These are phyloP conservation scores for Torulaspora gathmanii DNA, from an alignment of 805 yeast genomes.

Conservation along the genomic window DNA sequence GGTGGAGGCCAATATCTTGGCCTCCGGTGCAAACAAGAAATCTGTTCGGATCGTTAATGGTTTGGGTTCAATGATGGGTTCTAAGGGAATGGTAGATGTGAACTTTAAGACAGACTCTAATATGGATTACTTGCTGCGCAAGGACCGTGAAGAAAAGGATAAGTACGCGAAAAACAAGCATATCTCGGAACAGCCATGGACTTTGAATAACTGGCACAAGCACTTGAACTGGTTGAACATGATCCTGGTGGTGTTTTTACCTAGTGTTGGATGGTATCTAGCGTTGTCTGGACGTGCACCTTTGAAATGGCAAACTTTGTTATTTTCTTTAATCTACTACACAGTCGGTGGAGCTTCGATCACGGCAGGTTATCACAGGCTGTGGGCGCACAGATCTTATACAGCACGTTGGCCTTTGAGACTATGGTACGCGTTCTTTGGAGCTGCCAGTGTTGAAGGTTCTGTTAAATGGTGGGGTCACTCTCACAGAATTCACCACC, in stretches of 20 bases:
- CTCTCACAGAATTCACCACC: constrained; percentile 78
- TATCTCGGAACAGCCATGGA: constrained; percentile 78
- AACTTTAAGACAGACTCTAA: constrained; percentile 45
- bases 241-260: constrained; percentile 57
- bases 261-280: constrained; percentile 47
- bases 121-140: constrained; percentile 43
- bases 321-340: constrained; percentile 50
- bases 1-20: constrained; percentile 67
- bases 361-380: constrained; percentile 81
- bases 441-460: constrained; percentile 81
- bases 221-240: constrained; percentile 78
- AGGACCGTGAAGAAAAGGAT: constrained; percentile 41
- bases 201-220: constrained; percentile 61
- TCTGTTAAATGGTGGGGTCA: constrained; percentile 89
- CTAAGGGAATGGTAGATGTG: constrained; percentile 63
- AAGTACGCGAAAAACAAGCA: constrained; percentile 44
- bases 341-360: constrained; percentile 64
- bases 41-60: constrained; percentile 72
- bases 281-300: constrained; percentile 42
- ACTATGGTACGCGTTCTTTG: constrained; percentile 66
- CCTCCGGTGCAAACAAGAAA: constrained; percentile 74
- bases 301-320: constrained; percentile 45
- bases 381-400: constrained; percentile 73
- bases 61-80: constrained; percentile 77
- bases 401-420: constrained; percentile 57